Evolutionary conservation across 768 basidiomycete species (phyloP), one percentile per base, ranked within the genome.

Genomic region (Phallus indusiatus): DNA sequence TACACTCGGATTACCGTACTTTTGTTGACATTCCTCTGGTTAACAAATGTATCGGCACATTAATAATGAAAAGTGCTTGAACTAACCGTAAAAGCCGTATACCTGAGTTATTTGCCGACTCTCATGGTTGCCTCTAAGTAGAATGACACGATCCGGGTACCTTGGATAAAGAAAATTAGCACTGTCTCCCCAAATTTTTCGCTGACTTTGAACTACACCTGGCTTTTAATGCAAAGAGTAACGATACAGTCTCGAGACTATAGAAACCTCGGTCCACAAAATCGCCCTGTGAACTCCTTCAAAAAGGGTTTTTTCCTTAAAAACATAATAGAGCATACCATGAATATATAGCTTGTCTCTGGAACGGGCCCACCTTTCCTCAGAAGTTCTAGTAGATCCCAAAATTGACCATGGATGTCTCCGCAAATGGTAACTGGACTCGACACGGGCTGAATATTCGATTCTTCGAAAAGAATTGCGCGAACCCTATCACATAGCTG

Each of bases 261-360:
- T 96, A 96, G 71, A 94, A 92, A 4, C 94, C 94, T 58, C 95
- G 80, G 73, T 98, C 95, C 54, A 98, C 95, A 72, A 98, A 98
- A 70, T 98, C 95, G 60, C 94, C 94, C 95, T 92, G 61, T 56
- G 49, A 21, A 1, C n/a, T 7, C 37, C 50, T 67, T 67, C 68
- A 20, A 60, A 8, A 48, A 12, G 20, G 8, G 21, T 16, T 28
- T 22, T n/a, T 47, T 36, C 5, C 24, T 2, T 2, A 59, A 64
- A 64, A 70, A 70, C 64, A 69, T 65, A 69, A 65, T 74, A 78
- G 71, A 79, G 87, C 85, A 76, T 82, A 82, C 88, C 92, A 96
- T 96, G 72, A 96, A 96, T 51, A 96, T 90, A 70, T 96, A 96
- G 70, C 91, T 94, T 54, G 82, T 90, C 63, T 86, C 88, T 9